phyloP scores from a whole-genome alignment of 805 yeast genomes.

The Candida awuae region DNA sequence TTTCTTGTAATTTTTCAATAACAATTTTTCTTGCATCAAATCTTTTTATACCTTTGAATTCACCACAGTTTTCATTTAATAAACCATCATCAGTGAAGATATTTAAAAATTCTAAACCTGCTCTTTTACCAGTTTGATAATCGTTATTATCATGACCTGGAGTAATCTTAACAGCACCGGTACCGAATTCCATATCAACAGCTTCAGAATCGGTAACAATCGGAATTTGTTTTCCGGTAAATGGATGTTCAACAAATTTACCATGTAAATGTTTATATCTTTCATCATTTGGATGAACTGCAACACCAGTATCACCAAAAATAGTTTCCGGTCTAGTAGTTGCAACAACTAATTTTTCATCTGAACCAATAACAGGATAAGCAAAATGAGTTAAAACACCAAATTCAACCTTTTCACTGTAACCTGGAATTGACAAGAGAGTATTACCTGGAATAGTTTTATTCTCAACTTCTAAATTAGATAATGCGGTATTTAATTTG shows the following conservation, averaged over 20 bases:
- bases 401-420: conserved; percentile 84
- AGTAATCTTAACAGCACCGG: conserved; percentile 99
- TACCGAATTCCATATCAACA: conserved; percentile 98
- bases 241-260: conserved; percentile 83
- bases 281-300: conserved; percentile 92
- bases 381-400: conserved; percentile 97
- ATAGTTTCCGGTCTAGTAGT: conserved; percentile 98
- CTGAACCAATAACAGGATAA: conserved; percentile 76
- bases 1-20: conserved; percentile 67
- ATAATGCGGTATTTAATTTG: conserved; percentile 86
- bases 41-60: conserved; percentile 84
- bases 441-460: conserved; percentile 83
- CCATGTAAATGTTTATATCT: conserved; percentile 95
- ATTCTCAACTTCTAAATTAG: conserved; percentile 93
- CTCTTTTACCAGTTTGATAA: conserved; percentile 94
- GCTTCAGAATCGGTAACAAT: conserved; percentile 86
- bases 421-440: conserved; percentile 76
- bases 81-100: conserved; percentile 88
- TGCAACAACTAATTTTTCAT: conserved; percentile 84
- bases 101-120: conserved; percentile 78
- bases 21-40: conserved; percentile 88
- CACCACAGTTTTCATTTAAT: conserved; percentile 88
- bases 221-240: conserved; percentile 77
- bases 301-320: conserved; percentile 97
- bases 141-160: conserved; percentile 98